Evolutionary conservation across 1,139 yeast species (phyloP), one percentile per base, ranked within the genome.

Genomic region (Scheffersomyces insectosa): DNA sequence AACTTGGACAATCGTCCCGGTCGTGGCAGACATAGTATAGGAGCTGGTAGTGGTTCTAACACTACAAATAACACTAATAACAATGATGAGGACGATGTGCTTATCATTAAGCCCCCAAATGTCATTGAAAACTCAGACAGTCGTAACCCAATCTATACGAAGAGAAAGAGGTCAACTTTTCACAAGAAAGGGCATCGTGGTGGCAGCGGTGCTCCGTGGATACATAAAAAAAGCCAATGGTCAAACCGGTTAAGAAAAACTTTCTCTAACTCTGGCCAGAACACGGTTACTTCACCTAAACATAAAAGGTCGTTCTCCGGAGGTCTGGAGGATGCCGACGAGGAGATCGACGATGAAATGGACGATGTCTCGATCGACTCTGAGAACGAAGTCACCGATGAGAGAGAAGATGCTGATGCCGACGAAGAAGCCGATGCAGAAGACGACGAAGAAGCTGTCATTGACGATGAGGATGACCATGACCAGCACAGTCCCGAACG

Each of bases 71-170:
- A 31, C n/a, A 4, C 34, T 31, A 31, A 31, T 31, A 31, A 31
- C 6, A 20, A 14, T 14, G 83, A 82, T 28, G 84, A 83, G 31
- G 97, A 91, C 2, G 97, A 96, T 9, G 90, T 95, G 0, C 68
- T 91, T 39, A 82, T 87, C 10, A 86, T 90, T 43, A 79, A 80
- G 51, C 83, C 95, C 2, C 97, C 97, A 1, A 79, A 82, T 32
- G 95, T 85, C 54, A 69, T 90, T 62, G 79, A 80, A 57, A 54
- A 67, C 16, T 50, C 51, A 13, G 70, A 64, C 15, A 56, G 58
- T 30, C 54, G 60, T 33, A 60, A 59, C 16, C 75, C 75, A 2
- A 73, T 73, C 28, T 72, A 54, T 45, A 70, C 71, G 23, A 65
- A 56, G 28, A 64, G 44, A 40, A 47, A 43, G 41, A 54, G 43